Base-by-base conservation (phyloP, 2,329 filamentous ascomycete species). In the Colletotrichum sp. region DNA sequence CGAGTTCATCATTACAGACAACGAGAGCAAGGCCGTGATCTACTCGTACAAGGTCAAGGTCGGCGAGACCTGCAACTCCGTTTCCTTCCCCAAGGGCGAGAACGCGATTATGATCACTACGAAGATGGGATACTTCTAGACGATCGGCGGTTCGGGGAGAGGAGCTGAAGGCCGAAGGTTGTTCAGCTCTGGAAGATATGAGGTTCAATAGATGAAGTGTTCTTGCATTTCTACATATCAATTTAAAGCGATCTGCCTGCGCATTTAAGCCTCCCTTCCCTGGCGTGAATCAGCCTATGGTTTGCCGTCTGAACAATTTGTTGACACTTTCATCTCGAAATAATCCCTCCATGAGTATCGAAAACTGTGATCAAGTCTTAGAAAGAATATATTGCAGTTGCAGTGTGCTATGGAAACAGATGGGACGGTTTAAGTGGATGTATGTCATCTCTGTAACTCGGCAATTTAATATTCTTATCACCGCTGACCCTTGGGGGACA, bases 341-440 rank as follows among this genome's bases (percentile, higher is more conserved):
- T 16, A 16, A 36, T 8, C 1, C 14, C 34, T 36, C 34, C 34
- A 36, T 36, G 34, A 36, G 34, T 36, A 16, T 36, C 0, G 34
- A 2, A 36, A 36, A 36, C 34, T 16, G 8, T 36, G 34, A 36
- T 16, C 34, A 36, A 36, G 34, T 36, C 34, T 36, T 36, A 4
- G 0, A 36, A 36, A 14, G 34, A 36, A 36, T 36, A 14, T 36
- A 2, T 36, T 36, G 34, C 14, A 36, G 34, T 36, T 36, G 34
- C 34, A 36, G 34, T 36, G 34, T 36, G 1, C 34, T 36, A 36
- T 16, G 34, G 32, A 8, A 14, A 34, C 34, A 36, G 14, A 36
- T 36, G 13, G 34, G 34, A 36, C 34, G 34, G 0, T 36, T 36
- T 1, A 0, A 0, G 14, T 1, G 34, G 13, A 4, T 16, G 13